These are phyloP conservation scores for Pseudonitzschia multiseries DNA, from an alignment of 108 stramenopile genomes.

Conservation along the genomic window DNA sequence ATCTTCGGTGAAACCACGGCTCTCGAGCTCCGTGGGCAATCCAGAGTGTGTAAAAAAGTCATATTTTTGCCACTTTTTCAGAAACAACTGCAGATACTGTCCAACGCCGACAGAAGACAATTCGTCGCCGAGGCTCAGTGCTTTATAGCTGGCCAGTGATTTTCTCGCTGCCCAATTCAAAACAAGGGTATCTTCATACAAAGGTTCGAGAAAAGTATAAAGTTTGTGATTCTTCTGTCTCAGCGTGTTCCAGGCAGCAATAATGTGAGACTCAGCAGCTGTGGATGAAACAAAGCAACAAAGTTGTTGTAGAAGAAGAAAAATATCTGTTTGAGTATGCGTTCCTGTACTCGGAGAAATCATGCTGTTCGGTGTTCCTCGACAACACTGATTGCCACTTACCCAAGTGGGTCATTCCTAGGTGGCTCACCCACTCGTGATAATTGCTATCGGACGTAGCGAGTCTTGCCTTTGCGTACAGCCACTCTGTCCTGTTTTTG, in stretches of 20 bases:
- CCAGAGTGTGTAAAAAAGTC: constrained; percentile 15
- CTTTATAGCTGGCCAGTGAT: too few species aligned
- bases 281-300: too few species aligned
- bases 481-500: not conserved
- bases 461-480: not conserved
- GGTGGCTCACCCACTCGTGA: not conserved
- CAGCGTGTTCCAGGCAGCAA: too few species aligned
- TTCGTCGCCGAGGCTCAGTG: too few species aligned
- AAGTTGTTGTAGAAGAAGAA: too few species aligned
- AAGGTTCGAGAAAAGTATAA: too few species aligned
- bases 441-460: not conserved
- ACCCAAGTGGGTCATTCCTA: not conserved
- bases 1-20: constrained; percentile 21
- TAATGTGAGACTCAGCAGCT: too few species aligned
- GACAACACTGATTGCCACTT: not conserved
- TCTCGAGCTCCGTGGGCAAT: constrained; percentile 13
- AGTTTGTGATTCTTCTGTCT: too few species aligned
- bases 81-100: constrained; percentile 20
- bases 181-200: too few species aligned
- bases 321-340: too few species aligned
- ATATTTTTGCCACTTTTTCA: constrained; percentile 17
- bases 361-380: not conserved
- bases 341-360: too few species aligned
- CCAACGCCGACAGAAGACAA: not conserved
- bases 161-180: too few species aligned